Evolutionary conservation across 805 yeast species (phyloP), one percentile per base, ranked within the genome.

Genomic region (Blastobotrys robertii): DNA sequence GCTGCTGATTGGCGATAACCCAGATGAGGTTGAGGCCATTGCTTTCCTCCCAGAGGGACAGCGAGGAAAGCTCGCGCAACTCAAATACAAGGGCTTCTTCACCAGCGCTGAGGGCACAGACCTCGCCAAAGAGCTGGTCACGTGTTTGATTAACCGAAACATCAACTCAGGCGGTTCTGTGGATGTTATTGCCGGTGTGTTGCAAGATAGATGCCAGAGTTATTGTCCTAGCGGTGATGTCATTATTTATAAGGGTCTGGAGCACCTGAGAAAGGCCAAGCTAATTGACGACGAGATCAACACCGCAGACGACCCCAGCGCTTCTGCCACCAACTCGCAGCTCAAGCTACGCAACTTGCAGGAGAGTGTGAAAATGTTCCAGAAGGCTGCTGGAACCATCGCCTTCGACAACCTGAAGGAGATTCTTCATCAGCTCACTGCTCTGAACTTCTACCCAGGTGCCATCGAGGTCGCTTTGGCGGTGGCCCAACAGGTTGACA

Each of bases 171-270:
- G 98, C n/a, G 90, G 85, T 3, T 83, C 95, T 0, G 90, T 92
- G 37, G 97, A 90, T 58, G 70, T 81, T 44, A 84, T 90, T 41
- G 94, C 97, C 1, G 78, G 80, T 30, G 78, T 88, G 1, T 67
- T 92, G 41, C 95, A 92, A 62, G 94, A 85, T 43, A 79, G 90
- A 46, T 92, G 98, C 68, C 94, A 95, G 1, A 79, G 95, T 0
- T 92, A 87, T 63, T 92, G 97, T 57, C 85, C 97, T 0, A 77
- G 94, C 11, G 85, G 83, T 51, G 98, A 92, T 62, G 96, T 92
- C 22, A 72, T 87, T 46, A 84, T 92, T 10, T 92, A 88, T 69
- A 83, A 90, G 62, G 97, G 97, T 0, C 79, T 87, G 53, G 98
- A 92, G 60, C 87, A 83, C 59, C 69, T 92, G 54, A 83, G 90